These are phyloP conservation scores for Volutella citrinella DNA, from an alignment of 2,329 filamentous ascomycete genomes.

Conservation along the genomic window DNA sequence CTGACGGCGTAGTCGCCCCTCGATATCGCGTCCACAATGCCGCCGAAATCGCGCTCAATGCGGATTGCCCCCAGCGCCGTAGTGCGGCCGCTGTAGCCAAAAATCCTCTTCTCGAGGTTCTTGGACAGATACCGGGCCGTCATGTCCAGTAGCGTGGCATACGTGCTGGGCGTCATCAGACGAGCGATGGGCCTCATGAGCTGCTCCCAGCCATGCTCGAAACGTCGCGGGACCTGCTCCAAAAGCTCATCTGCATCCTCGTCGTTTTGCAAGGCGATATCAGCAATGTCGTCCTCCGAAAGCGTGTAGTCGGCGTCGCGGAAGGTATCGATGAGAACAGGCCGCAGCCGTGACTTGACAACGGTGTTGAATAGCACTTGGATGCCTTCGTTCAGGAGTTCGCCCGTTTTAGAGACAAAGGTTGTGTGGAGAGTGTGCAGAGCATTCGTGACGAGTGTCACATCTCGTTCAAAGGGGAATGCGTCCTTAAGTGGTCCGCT, in stretches of 20 bases:
- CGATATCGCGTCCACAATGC: slow-evolving; percentile 66
- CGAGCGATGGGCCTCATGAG: slow-evolving; percentile 82
- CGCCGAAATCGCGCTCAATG: slow-evolving; percentile 80
- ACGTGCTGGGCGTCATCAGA: slow-evolving; percentile 75
- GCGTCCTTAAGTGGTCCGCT: slow-evolving; percentile 54
- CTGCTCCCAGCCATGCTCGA: slow-evolving; percentile 81
- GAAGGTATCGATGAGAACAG: slow-evolving; percentile 84
- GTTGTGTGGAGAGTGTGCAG: slow-evolving; percentile 66
- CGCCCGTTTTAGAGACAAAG: slow-evolving; percentile 75
- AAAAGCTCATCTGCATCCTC: slow-evolving; percentile 51
- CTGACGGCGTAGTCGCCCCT: slow-evolving; percentile 73
- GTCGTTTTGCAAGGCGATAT: slow-evolving; percentile 52
- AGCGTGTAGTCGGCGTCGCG: slow-evolving; percentile 85
- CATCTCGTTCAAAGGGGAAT: slow-evolving; percentile 80
- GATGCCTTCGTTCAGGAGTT: slow-evolving; percentile 80
- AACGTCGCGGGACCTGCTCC: slow-evolving; percentile 74
- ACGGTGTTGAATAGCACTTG: slow-evolving; percentile 85
- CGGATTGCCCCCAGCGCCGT: slow-evolving; percentile 79
- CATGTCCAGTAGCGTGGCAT: slow-evolving; percentile 69
- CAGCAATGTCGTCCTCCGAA: slow-evolving; percentile 57
- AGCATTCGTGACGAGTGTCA: slow-evolving; percentile 63
- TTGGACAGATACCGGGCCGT: slow-evolving; percentile 73
- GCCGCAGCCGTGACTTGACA: slow-evolving; percentile 78
- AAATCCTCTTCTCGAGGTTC: slow-evolving; percentile 83
- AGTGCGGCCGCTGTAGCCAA: slow-evolving; percentile 73